Base-by-base conservation (phyloP, 2,329 filamentous ascomycete species). In the Neopestalotiopsis sp. region DNA sequence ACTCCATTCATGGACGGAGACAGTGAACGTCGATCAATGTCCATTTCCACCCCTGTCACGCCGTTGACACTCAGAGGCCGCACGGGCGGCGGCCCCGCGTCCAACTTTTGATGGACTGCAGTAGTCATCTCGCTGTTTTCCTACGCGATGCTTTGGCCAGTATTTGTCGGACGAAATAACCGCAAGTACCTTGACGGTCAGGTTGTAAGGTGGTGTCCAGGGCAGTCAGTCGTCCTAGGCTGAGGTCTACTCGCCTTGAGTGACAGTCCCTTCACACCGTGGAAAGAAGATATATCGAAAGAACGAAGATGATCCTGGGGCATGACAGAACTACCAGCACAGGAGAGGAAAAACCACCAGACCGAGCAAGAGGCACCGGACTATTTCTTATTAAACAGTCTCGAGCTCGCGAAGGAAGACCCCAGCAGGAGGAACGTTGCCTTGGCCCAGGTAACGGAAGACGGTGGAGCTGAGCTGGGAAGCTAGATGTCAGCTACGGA, bases 51-150 rank as follows among this genome's bases (percentile, higher is more conserved):
- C 7, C 68, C 66, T 32, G 72, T 56, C 7, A 72, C 72, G 58
- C 80, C 78, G 72, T 76, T 79, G 67, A 77, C 77, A 69, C 74
- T 79, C 59, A 76, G 76, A 70, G 81, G 83, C 71, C 81, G 78
- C 6, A 85, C 84, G 12, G 87, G 86, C 61, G 85, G 86, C 24
- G 86, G 86, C 62, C 82, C 82, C 59, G 83, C 84, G 69, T 82
- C 80, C n/a, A 83, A 78, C 34, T 83, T 80, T 66, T 87, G 24
- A 28, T 28, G 86, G 75, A 80, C 86, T 56, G 53, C 61, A 67
- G 79, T 80, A 66, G 81, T 75, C 81, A 83, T 83, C 38, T 62
- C 49, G 61, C 56, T 59, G 62, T 62, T 56, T 56, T 40, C 66
- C 69, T 42, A 34, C 38, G 20, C 42, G 65, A 34, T 66, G 38